Evolutionary conservation across 345 rosid genomes (phyloP).

Genomic region (Sisymbrium irio): DNA sequence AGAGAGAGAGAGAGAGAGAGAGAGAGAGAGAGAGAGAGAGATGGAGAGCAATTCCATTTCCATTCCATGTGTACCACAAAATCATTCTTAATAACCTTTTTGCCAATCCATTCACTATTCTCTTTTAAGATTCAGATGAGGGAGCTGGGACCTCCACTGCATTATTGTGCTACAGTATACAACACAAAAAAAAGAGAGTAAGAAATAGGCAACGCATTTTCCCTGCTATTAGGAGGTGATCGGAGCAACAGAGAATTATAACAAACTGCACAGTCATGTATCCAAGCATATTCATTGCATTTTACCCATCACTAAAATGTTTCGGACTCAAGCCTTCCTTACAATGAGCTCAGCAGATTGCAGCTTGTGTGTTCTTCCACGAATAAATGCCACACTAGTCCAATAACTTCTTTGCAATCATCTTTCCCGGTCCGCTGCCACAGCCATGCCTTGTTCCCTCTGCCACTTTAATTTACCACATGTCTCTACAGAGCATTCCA

Average conservation of each 20-base stretch:
- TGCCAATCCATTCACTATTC: not conserved
- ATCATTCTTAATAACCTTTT: not conserved
- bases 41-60: not conserved
- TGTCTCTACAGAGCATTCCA: conserved; percentile 11
- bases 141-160: not conserved
- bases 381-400: not conserved
- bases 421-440: conserved; percentile 3
- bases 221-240: not conserved
- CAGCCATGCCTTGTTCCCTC: not conserved
- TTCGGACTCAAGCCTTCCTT: not conserved
- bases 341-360: not conserved
- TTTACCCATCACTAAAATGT: not conserved
- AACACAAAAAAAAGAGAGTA: not conserved
- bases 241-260: not conserved
- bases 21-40: not conserved
- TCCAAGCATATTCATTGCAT: conserved; percentile 9
- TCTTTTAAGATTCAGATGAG: not conserved
- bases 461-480: not conserved
- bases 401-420: not conserved
- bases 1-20: no score
- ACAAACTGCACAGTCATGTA: not conserved
- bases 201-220: not conserved
- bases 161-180: not conserved
- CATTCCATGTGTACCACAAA: not conserved
- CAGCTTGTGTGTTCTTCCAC: not conserved